Base-by-base conservation (phyloP, 495 filamentous ascomycete genomes). In the Neurospora africana region DNA sequence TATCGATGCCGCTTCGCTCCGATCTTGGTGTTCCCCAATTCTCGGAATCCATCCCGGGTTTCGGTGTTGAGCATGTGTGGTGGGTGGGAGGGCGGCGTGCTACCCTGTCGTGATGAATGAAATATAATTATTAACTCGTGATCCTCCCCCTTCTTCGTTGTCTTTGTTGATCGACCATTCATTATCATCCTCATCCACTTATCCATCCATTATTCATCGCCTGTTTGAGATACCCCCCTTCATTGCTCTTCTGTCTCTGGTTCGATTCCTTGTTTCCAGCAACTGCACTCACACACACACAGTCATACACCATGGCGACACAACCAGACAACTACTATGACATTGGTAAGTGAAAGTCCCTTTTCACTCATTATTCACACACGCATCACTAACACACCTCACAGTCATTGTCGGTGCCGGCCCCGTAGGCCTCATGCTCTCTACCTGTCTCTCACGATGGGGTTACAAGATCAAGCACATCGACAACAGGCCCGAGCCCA, bases 401-500 rank as follows among this genome's bases (percentile, higher is more conserved):
- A 17, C 65, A 86, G 92, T 96, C 76, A 93, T 97, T 76, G 85
- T 97, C 71, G 93, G 93, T 72, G 94, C 93, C 68, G 93, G 93
- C 39, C 93, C 94, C n/a, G 93, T 92, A 37, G 94, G 93, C 47
- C 86, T 96, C 70, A 87, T 94, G 77, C 86, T 97, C 17, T 93
- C 91, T n/a, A 91, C 93, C 21, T 93, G 91, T 81, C 84, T 93
- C 23, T 86, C 87, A 69, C 87, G 91, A 74, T 91, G 88, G 81
- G 91, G 91, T 8, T 91, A 92, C 77, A 87, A 84, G 70, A 87
- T 90, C 40, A 87, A 88, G 73, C 85, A 92, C 74, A 88, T 93
- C 73, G 91, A 94, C 79, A 91, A 93, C 77, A 86, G 90, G 35
- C 81, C 87, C 6, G 87, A 89, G 75, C 88, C 86, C 61, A 93